These are phyloP conservation scores for Adenanthera pavonina DNA, from an alignment of 306 rosid genomes.

Conservation along the genomic window DNA sequence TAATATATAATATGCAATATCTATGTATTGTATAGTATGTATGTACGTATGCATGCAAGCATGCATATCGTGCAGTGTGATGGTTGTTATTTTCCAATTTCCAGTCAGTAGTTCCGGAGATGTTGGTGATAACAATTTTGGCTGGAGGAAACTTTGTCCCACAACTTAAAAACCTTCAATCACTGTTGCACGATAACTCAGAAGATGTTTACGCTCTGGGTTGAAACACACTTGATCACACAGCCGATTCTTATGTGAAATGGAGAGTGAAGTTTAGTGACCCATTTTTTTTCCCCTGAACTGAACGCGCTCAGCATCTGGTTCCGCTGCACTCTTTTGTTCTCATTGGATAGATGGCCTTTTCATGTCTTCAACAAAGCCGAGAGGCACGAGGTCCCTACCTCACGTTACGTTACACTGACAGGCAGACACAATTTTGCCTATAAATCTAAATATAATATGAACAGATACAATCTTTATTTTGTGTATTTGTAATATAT, in stretches of 20 bases:
- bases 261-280: background rate
- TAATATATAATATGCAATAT: constrained; percentile 36
- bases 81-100: constrained; percentile 42
- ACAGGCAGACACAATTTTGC: too few relatives aligned
- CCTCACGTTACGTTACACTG: too few relatives aligned
- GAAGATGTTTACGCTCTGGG: background rate
- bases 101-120: constrained; percentile 30
- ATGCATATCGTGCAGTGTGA: constrained; percentile 39
- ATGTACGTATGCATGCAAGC: background rate
- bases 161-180: background rate
- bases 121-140: background rate
- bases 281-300: too few relatives aligned
- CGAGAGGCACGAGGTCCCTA: too few relatives aligned
- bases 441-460: too few relatives aligned
- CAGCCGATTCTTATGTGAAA: background rate
- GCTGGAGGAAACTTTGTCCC: background rate
- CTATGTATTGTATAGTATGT: constrained; percentile 43
- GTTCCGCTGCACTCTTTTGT: too few relatives aligned
- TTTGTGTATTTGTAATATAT: too few relatives aligned
- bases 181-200: background rate
- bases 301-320: too few relatives aligned
- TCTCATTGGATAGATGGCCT: too few relatives aligned
- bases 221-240: background rate
- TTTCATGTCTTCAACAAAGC: too few relatives aligned
- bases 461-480: too few relatives aligned